phyloP scores from a whole-genome alignment of 495 filamentous ascomycete genomes.

The Penicillium coprophilum region DNA sequence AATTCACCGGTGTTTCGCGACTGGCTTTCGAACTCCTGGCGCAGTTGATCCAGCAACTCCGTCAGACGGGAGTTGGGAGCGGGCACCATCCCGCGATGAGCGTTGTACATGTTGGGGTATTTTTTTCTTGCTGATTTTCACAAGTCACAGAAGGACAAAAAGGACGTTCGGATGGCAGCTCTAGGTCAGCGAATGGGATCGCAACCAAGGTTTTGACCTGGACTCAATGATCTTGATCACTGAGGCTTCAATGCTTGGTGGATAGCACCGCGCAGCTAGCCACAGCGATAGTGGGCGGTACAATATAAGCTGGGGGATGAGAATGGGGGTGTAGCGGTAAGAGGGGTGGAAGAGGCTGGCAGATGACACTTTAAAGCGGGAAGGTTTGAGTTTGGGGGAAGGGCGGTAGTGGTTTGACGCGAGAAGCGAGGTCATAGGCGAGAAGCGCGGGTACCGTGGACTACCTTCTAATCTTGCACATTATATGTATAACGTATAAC shows the following conservation, averaged over 20 bases:
- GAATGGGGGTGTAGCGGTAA: conserved; percentile 11
- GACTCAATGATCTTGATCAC: conserved; percentile 20
- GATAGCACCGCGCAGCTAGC: conserved; percentile 31
- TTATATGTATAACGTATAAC: background rate
- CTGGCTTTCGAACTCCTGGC: conserved; percentile 86
- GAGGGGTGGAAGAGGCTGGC: conserved; percentile 28
- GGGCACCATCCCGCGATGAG: conserved; percentile 80
- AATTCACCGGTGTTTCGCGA: conserved; percentile 72
- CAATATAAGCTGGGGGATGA: conserved; percentile 9
- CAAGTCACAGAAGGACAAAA: background rate
- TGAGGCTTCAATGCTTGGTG: conserved; percentile 30
- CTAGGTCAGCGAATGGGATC: conserved; percentile 18
- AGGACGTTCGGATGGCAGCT: conserved; percentile 2
- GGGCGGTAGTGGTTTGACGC: conserved; percentile 41
- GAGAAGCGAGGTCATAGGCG: conserved; percentile 41
- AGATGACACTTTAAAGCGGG: conserved; percentile 29
- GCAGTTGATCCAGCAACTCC: conserved; percentile 87
- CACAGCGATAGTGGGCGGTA: conserved; percentile 19
- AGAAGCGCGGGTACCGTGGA: conserved; percentile 26
- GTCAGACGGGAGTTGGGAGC: conserved; percentile 73
- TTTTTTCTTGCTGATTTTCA: background rate
- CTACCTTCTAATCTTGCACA: background rate
- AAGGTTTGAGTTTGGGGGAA: conserved; percentile 32
- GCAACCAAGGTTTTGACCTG: conserved; percentile 14
- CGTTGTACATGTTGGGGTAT: conserved; percentile 72